A percentile compares a stretch with the other conserved stretches of the same genome.
Conservation (phyloP, 2,329 filamentous ascomycete genomes). For the Diaporthe ilicicola region DNA sequence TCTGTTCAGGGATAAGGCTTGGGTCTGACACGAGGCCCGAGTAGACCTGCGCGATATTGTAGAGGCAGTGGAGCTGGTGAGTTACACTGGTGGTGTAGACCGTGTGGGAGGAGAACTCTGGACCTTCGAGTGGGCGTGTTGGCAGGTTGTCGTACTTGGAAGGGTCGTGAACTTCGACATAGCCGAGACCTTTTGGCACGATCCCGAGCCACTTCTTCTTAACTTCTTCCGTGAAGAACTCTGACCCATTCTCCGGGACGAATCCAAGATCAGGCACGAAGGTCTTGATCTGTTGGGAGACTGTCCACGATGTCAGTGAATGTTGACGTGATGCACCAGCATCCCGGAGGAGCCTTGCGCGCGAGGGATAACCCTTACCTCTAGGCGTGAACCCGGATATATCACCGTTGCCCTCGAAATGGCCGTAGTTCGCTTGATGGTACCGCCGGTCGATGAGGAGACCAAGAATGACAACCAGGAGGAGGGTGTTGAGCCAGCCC, state of each 20-base stretch:
- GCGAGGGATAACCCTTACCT: conserved; percentile 39
- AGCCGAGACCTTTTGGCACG: conserved; percentile 52
- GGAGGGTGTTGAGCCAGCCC: conserved; percentile 45
- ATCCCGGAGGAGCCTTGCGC: neutral
- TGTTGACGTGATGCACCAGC: neutral
- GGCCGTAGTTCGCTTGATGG: conserved; percentile 33
- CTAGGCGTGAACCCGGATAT: conserved; percentile 50
- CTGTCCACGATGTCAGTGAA: conserved; percentile 33
- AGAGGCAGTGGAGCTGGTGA: conserved; percentile 54
- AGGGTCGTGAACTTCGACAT: conserved; percentile 47
- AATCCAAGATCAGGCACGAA: conserved; percentile 49
- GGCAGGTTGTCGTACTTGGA: conserved; percentile 48
- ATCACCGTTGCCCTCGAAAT: conserved; percentile 47
- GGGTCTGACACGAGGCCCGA: conserved; percentile 42
- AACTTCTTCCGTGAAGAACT: conserved; percentile 48
- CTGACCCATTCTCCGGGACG: conserved; percentile 48
- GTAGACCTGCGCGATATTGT: conserved; percentile 49
- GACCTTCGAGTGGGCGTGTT: conserved; percentile 39
- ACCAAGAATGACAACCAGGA: conserved; percentile 46
- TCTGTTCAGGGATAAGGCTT: conserved; percentile 41
- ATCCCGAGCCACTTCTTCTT: conserved; percentile 48
- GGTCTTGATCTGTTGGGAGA: conserved; percentile 49
- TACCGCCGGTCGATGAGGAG: conserved; percentile 45
- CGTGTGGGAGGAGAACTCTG: conserved; percentile 41
- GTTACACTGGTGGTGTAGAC: conserved; percentile 54